phyloP scores from a whole-genome alignment of 202 grass and related monocot species.

The Hordeum pubiflorum region DNA sequence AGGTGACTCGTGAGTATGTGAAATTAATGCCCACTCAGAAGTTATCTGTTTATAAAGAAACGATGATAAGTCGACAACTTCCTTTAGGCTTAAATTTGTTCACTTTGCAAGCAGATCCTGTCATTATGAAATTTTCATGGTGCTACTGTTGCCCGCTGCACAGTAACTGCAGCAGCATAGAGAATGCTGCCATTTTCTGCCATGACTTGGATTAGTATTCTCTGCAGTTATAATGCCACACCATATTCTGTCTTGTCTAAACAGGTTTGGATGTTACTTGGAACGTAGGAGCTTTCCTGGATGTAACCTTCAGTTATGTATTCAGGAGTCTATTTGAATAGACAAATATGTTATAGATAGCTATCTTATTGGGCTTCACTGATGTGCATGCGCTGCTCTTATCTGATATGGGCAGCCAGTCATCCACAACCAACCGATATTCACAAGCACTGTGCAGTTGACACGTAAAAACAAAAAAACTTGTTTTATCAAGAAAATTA shows the following conservation, averaged over 20 bases:
- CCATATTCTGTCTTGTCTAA: background rate
- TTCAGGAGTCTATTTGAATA: background rate
- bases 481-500: background rate
- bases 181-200: background rate
- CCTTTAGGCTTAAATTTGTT: conserved; percentile 9
- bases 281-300: background rate
- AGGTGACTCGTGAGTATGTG: background rate
- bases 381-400: background rate
- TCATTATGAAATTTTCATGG: background rate
- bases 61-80: background rate
- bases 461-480: background rate
- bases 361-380: background rate
- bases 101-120: background rate
- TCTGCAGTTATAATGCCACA: background rate
- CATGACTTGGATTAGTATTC: background rate
- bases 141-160: background rate
- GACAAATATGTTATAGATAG: background rate
- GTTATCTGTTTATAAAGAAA: background rate
- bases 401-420: background rate
- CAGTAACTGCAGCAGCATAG: background rate
- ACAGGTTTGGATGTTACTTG: background rate
- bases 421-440: background rate
- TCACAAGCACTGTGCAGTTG: background rate
- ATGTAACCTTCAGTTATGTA: background rate
- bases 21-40: conserved; percentile 1